Percentiles rank a stretch among this genome's conserved stretches.
Conservation (phyloP, 2,329 filamentous ascomycete genomes). For the Pseudocercospora fuligena region DNA sequence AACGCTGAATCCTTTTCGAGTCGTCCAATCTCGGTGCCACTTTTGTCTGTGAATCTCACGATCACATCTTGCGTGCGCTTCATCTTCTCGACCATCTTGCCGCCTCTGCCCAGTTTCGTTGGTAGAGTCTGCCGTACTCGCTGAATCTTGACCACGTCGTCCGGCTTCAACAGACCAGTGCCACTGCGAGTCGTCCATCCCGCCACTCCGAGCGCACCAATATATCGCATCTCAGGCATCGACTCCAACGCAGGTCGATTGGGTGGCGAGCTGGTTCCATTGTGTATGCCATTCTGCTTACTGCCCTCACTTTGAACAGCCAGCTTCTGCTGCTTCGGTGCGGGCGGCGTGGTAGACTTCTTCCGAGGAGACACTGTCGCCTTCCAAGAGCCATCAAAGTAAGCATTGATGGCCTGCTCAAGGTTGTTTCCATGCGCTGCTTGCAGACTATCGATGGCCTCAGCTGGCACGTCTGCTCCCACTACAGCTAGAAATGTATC, state of each 20-base stretch:
- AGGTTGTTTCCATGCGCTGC: conserved; percentile 58
- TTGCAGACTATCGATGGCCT: conserved; percentile 55
- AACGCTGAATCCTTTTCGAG: conserved; percentile 83
- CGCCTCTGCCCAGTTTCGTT: conserved; percentile 47
- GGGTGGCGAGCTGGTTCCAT: conserved; percentile 19
- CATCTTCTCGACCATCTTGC: conserved; percentile 53
- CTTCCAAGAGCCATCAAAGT: conserved; percentile 68
- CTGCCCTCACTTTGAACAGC: conserved; percentile 15
- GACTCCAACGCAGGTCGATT: conserved; percentile 30
- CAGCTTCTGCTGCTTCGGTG: conserved; percentile 21
- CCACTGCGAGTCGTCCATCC: conserved; percentile 93
- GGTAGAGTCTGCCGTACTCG: conserved; percentile 74
- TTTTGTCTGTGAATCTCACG: conserved; percentile 83
- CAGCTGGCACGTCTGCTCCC: conserved; percentile 55
- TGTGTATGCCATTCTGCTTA: conserved; percentile 4
- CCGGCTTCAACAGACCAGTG: conserved; percentile 73
- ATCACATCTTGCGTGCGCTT: conserved; percentile 79
- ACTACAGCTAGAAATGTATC: conserved; percentile 62
- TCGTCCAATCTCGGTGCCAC: conserved; percentile 82
- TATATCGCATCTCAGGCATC: conserved; percentile 70
- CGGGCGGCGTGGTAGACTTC: conserved; percentile 22
- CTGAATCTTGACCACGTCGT: conserved; percentile 84
- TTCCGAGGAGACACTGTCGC: conserved; percentile 32
- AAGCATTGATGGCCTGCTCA: conserved; percentile 67
- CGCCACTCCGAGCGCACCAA: conserved; percentile 88